Evolutionary conservation across 129 eudicot species (phyloP).

Genomic region (Helianthus tuberosus): DNA sequence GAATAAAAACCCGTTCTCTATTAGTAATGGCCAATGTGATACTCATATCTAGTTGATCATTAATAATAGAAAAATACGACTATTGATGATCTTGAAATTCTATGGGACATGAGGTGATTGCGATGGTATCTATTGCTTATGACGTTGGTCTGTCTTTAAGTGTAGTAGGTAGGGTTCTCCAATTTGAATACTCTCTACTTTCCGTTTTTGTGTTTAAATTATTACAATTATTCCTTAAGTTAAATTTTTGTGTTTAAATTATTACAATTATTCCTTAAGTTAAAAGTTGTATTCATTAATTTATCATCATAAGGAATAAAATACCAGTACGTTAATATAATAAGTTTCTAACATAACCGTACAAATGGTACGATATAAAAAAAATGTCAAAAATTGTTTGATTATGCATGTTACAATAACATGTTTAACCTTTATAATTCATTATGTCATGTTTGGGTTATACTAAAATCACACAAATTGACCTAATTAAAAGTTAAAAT

Average conservation of each 20-base stretch:
- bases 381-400: too few relatives aligned
- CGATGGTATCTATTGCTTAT: background rate
- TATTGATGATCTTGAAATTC: slow-evolving; percentile 15
- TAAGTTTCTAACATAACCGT: background rate
- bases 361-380: too few relatives aligned
- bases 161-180: slow-evolving; percentile 10
- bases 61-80: slow-evolving; percentile 1
- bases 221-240: background rate
- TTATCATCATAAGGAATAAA: too few relatives aligned
- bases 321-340: background rate
- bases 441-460: too few relatives aligned
- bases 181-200: background rate
- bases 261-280: too few relatives aligned
- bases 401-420: too few relatives aligned
- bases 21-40: background rate
- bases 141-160: slow-evolving; percentile 9
- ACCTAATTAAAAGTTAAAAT: too few relatives aligned
- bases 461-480: too few relatives aligned
- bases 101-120: slow-evolving; percentile 3
- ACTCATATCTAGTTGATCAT: background rate
- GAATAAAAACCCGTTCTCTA: background rate
- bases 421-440: too few relatives aligned
- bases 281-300: background rate
- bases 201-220: background rate
- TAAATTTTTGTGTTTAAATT: too few relatives aligned